phyloP scores from a whole-genome alignment of 495 filamentous ascomycete genomes.

The Aspergillus baeticus region DNA sequence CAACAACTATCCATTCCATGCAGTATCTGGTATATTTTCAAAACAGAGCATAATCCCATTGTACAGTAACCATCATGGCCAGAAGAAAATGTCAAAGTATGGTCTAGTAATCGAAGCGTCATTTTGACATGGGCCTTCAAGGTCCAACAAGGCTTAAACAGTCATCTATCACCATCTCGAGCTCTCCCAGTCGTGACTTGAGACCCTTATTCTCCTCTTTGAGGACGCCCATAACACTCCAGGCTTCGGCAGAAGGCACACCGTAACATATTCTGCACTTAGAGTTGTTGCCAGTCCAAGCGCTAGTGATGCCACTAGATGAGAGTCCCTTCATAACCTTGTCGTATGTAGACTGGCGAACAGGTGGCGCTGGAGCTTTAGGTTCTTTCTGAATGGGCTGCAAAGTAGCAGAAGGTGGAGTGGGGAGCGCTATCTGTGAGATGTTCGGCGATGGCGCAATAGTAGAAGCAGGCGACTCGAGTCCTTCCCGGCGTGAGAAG shows the following conservation, averaged over 20 bases:
- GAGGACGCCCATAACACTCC: conserved; percentile 68
- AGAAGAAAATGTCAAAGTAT: not conserved
- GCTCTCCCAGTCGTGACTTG: conserved; percentile 63
- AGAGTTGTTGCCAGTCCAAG: conserved; percentile 30
- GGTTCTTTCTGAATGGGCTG: conserved; percentile 23
- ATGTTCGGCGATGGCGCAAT: conserved; percentile 41
- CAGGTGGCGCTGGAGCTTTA: conserved; percentile 19
- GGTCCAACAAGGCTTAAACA: conserved; percentile 64
- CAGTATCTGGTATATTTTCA: conserved; percentile 9
- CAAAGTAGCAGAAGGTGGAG: conserved; percentile 24
- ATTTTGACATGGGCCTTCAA: conserved; percentile 15
- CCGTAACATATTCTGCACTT: conserved; percentile 63
- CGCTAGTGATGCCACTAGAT: conserved; percentile 35
- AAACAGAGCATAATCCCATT: conserved; percentile 11
- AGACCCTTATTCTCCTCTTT: conserved; percentile 71
- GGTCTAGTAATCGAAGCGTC: not conserved
- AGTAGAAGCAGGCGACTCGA: conserved; percentile 49
- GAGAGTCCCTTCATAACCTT: conserved; percentile 42
- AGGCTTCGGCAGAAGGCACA: conserved; percentile 61
- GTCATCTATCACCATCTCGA: conserved; percentile 69
- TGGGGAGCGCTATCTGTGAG: conserved; percentile 35
- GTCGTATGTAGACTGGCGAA: conserved; percentile 41
- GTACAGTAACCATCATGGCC: conserved; percentile 13
- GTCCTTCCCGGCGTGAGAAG: conserved; percentile 59
- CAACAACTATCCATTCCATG: not conserved